These are phyloP conservation scores for Nakazawaea laoshanensis DNA, from an alignment of 805 yeast species.

Conservation along the genomic window DNA sequence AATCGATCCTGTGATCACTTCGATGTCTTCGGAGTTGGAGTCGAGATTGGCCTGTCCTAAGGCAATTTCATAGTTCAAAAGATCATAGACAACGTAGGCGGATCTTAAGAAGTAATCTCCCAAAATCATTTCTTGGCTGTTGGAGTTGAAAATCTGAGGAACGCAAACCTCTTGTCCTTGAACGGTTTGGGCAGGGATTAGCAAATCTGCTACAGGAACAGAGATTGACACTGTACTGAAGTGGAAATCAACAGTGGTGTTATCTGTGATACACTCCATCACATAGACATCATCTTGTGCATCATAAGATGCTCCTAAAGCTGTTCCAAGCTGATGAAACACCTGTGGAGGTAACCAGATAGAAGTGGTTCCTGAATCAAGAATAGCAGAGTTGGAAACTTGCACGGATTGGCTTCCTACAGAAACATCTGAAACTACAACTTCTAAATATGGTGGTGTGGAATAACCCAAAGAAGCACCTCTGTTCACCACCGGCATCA, in stretches of 20 bases:
- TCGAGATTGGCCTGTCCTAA: constrained; percentile 35
- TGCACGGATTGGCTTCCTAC: constrained; percentile 17
- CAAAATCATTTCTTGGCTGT: constrained; percentile 27
- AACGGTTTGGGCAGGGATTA: constrained; percentile 13
- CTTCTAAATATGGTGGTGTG: constrained; percentile 35
- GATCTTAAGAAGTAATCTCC: constrained; percentile 48
- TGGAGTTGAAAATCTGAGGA: constrained; percentile 29
- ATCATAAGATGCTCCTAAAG: constrained; percentile 34
- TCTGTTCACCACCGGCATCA: constrained; percentile 44
- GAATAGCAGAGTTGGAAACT: constrained; percentile 28
- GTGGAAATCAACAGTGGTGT: constrained; percentile 29
- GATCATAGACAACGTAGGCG: constrained; percentile 47
- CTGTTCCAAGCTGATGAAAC: constrained; percentile 16
- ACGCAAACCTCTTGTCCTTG: constrained; percentile 26
- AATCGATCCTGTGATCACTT: too few species aligned
- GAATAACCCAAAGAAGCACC: constrained; percentile 21
- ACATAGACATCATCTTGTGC: constrained; percentile 32
- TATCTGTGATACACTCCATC: constrained; percentile 30
- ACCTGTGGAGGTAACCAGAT: constrained; percentile 32
- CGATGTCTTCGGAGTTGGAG: constrained; percentile 29
- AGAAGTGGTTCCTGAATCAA: constrained; percentile 55
- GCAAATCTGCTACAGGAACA: constrained; percentile 35
- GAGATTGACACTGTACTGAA: constrained; percentile 49
- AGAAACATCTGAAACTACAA: constrained; percentile 23
- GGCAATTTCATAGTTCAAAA: constrained; percentile 33